Evolutionary conservation across 768 basidiomycete species (phyloP), one percentile per base, ranked within the genome.

Genomic region (Kwoniella botswanensis): DNA sequence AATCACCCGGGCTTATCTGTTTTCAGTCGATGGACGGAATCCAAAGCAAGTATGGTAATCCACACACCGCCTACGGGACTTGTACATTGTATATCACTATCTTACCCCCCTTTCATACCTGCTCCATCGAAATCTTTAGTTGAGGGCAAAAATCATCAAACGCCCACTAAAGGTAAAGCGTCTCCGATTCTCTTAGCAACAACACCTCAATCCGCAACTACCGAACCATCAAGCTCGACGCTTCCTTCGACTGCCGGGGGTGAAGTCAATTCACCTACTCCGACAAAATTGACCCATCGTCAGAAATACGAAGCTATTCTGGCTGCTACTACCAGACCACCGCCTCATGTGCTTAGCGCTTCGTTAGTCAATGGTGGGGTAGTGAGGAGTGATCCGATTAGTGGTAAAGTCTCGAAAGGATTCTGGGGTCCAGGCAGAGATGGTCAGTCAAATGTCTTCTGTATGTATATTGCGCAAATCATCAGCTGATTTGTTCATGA

Each of bases 371-470:
- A 67, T 22, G 77, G 78, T 4, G 77, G 71, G 4, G 71, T 78
- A 10, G 75, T 81, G 21, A 52, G 77, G 35, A 75, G 76, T 43
- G 81, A 82, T 54, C 81, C 81, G 10, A 63, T 82, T 59, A 73
- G 56, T 56, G 81, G 79, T 2, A 79, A 79, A 35, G 71, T 76
- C 1, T 72, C 77, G n/a, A 81, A 79, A 46, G 81, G 81, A 1
- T 81, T 71, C 61, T 79, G 80, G 71, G 79, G 78, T 21, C 79
- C 81, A 15, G 76, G 75, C 3, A 58, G 74, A 63, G 74, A 79
- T 68, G 70, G 70, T 76, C 35, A 56, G 71, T 72, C 12, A 21
- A 4, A 12, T 50, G 15, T 21, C 15, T 12, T 15, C 15, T 35
- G 44, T 5, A 52, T 50, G 4, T 35, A 35, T 35, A 35, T 35